Percentiles rank a stretch among this genome's conserved stretches.
These are phyloP conservation scores for Bolboschoenoplectus hybrid DNA, from an alignment of 202 grass and related monocot genomes.

Conservation along the genomic window DNA sequence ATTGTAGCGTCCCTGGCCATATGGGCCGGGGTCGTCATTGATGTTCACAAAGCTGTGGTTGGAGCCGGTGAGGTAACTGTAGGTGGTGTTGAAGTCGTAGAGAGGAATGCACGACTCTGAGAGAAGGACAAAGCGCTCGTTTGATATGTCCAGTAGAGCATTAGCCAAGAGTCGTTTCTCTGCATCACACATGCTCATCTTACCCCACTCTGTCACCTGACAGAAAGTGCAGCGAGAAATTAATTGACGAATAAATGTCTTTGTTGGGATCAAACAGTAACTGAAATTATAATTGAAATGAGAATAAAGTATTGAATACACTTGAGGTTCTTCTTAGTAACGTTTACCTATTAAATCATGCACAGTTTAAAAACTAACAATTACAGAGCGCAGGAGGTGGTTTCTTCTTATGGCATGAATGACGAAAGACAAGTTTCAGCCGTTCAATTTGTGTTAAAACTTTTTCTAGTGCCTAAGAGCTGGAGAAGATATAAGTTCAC, in stretches of 20 bases:
- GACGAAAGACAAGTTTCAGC: neutral
- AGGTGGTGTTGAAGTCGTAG: conserved; percentile 83
- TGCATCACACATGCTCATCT: conserved; percentile 95
- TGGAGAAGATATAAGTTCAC: neutral
- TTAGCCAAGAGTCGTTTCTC: conserved; percentile 86
- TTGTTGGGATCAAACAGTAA: neutral
- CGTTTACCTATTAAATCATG: neutral
- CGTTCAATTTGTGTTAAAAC: neutral
- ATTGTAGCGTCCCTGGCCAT: conserved; percentile 82
- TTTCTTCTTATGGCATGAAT: neutral
- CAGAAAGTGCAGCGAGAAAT: conserved; percentile 36
- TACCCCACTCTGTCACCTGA: conserved; percentile 85
- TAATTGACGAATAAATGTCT: neutral
- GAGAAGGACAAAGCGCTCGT: conserved; percentile 87
- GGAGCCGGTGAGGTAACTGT: conserved; percentile 67
- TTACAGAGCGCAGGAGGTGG: neutral
- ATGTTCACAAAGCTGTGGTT: conserved; percentile 67
- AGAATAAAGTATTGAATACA: neutral
- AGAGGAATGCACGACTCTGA: conserved; percentile 91
- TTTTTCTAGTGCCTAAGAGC: neutral
- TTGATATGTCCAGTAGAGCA: conserved; percentile 80
- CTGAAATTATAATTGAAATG: neutral
- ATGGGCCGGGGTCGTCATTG: conserved; percentile 79
- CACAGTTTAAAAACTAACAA: neutral
- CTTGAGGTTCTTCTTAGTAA: neutral